Conservation (phyloP, 2,329 filamentous ascomycete genomes). For the Alternaria triticina region DNA sequence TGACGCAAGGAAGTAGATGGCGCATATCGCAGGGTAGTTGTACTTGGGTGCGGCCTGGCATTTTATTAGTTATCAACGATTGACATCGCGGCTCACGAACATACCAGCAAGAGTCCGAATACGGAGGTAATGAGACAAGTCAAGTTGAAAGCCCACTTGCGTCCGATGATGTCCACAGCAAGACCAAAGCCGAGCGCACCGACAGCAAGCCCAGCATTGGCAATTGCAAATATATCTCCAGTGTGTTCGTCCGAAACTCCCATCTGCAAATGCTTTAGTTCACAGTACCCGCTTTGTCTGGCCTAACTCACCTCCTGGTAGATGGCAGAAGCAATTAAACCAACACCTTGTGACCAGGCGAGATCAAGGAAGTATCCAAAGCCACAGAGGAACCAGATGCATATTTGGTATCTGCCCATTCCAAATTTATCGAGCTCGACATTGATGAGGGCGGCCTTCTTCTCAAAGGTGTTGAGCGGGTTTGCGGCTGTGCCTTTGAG, state of each 20-base stretch:
- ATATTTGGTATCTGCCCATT: slow-evolving; percentile 37
- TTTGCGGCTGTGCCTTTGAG: slow-evolving; percentile 35
- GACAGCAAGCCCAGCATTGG: slow-evolving; percentile 37
- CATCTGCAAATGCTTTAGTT: slow-evolving; percentile 2
- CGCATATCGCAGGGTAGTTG: slow-evolving; percentile 38
- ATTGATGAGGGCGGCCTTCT: slow-evolving; percentile 41
- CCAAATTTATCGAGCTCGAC: slow-evolving; percentile 40
- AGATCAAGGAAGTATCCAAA: slow-evolving; percentile 41
- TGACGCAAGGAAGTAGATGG: slow-evolving; percentile 36
- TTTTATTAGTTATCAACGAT: slow-evolving; percentile 1
- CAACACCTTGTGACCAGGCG: slow-evolving; percentile 41
- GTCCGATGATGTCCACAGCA: slow-evolving; percentile 36
- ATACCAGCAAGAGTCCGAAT: slow-evolving; percentile 32
- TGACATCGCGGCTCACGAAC: not conserved
- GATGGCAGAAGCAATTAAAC: slow-evolving; percentile 32
- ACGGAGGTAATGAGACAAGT: slow-evolving; percentile 38
- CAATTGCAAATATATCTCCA: slow-evolving; percentile 35
- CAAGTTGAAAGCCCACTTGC: slow-evolving; percentile 36
- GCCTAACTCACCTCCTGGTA: slow-evolving; percentile 34
- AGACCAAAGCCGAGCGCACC: slow-evolving; percentile 37
- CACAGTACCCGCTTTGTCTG: not conserved
- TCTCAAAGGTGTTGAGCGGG: slow-evolving; percentile 36
- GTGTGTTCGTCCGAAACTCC: slow-evolving; percentile 25
- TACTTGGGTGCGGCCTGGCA: slow-evolving; percentile 35
- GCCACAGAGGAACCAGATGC: slow-evolving; percentile 42